Conservation (phyloP, 2,329 filamentous ascomycete species). For the Nigrospora osmanthi region DNA sequence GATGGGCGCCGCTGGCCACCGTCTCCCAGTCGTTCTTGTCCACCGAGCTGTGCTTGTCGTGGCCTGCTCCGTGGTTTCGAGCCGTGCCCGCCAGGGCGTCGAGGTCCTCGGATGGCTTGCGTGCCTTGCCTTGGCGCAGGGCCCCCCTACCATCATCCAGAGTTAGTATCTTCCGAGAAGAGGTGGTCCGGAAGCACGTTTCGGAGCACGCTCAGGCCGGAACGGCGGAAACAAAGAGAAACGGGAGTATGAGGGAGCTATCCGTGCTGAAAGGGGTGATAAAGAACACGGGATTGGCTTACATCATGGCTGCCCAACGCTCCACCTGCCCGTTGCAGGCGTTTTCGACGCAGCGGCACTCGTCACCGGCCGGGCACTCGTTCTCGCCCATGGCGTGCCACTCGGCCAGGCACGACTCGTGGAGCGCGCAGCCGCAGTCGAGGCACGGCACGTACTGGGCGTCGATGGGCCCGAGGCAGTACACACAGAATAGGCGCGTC, state of each 20-base stretch:
- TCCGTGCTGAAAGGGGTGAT: too few relatives aligned
- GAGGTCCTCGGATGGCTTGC: conserved; percentile 13
- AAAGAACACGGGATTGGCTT: too few relatives aligned
- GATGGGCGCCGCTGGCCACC: conserved; percentile 16
- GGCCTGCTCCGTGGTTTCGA: conserved; percentile 1
- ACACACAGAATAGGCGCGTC: conserved; percentile 52
- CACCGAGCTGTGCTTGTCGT: conserved; percentile 12
- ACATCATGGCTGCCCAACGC: conserved; percentile 50
- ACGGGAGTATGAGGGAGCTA: too few relatives aligned
- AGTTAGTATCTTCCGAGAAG: too few relatives aligned
- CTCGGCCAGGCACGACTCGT: conserved; percentile 50
- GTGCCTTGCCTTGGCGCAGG: conserved; percentile 25
- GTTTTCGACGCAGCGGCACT: conserved; percentile 53
- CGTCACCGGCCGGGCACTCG: conserved; percentile 55
- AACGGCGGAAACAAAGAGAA: too few relatives aligned
- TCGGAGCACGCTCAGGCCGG: too few relatives aligned
- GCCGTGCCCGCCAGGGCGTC: background rate
- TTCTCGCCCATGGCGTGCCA: conserved; percentile 51
- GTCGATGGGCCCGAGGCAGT: conserved; percentile 53
- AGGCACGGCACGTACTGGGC: conserved; percentile 55
- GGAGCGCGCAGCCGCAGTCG: conserved; percentile 53
- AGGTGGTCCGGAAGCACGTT: too few relatives aligned
- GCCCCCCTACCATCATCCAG: too few relatives aligned
- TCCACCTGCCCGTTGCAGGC: conserved; percentile 51
- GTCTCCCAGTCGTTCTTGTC: conserved; percentile 29